A percentile compares a stretch with the other conserved stretches of the same genome.
Conservation (phyloP, 148 eudicot species). For the Talinum fruticosum region DNA sequence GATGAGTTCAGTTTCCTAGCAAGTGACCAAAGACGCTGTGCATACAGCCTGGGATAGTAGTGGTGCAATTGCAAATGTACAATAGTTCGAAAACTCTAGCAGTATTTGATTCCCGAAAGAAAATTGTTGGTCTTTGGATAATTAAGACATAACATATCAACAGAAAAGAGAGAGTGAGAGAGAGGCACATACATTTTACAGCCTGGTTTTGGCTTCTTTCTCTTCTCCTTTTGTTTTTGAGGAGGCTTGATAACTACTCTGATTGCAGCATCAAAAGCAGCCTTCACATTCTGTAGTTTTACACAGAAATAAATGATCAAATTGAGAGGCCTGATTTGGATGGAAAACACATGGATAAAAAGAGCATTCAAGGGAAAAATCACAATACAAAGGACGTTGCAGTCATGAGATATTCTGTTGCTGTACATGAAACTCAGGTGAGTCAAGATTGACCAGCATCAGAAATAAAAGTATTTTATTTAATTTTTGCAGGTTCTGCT, state of each 20-base stretch:
- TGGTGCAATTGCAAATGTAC: too few relatives aligned
- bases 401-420: not conserved
- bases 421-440: not conserved
- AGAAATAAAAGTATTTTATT: not conserved
- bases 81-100: too few relatives aligned
- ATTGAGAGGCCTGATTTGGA: not conserved
- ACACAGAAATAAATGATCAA: constrained; percentile 5
- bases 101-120: not conserved
- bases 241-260: constrained; percentile 94
- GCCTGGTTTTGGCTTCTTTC: constrained; percentile 71
- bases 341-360: not conserved
- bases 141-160: too few relatives aligned
- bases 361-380: not conserved
- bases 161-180: not conserved
- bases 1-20: too few relatives aligned
- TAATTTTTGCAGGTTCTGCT: not conserved
- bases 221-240: constrained; percentile 60
- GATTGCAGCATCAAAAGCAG: constrained; percentile 96
- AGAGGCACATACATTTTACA: constrained; percentile 57
- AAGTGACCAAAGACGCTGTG: too few relatives aligned
- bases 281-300: constrained; percentile 79
- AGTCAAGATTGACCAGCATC: not conserved
- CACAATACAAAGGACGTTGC: not conserved
- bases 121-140: too few relatives aligned
- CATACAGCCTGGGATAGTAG: too few relatives aligned